Conservation (phyloP, 176 grass and related monocot species). For the Juncus effusus region DNA sequence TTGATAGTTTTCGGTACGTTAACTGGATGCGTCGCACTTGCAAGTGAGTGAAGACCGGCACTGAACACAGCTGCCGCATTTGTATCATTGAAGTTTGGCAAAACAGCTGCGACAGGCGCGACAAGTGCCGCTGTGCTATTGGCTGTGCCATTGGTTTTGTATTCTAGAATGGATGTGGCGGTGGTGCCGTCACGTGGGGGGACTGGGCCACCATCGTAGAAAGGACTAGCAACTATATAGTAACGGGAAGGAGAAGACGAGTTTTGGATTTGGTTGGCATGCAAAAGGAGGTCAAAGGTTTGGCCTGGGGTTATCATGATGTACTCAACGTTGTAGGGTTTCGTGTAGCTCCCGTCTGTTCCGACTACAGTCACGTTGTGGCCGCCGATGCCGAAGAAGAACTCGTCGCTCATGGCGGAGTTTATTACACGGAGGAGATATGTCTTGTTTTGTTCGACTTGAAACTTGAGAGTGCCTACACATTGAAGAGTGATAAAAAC, state of each 20-base stretch:
- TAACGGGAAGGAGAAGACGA: constrained; percentile 4
- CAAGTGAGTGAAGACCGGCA: constrained; percentile 39
- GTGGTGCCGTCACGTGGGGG: background rate
- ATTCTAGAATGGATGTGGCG: constrained; percentile 32
- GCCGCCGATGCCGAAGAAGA: constrained; percentile 40
- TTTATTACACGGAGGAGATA: constrained; percentile 54
- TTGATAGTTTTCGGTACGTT: constrained; percentile 42
- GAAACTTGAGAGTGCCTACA: constrained; percentile 20
- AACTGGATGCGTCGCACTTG: background rate
- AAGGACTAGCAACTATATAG: constrained; percentile 29
- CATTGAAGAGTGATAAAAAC: background rate
- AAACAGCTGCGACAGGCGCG: background rate
- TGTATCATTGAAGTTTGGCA: constrained; percentile 34
- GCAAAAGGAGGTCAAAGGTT: constrained; percentile 40
- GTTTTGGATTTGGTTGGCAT: constrained; percentile 31
- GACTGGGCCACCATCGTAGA: background rate
- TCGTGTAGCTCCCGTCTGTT: constrained; percentile 43
- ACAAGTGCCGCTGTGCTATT: too few species aligned
- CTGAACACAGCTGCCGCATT: constrained; percentile 40
- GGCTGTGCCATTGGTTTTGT: background rate
- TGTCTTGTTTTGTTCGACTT: constrained; percentile 34
- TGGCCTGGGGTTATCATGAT: constrained; percentile 43
- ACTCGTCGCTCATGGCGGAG: constrained; percentile 35
- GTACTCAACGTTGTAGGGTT: constrained; percentile 37
- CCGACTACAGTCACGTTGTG: constrained; percentile 51